Conservation (phyloP, 2,329 filamentous ascomycete genomes). For the Microsporum canis region DNA sequence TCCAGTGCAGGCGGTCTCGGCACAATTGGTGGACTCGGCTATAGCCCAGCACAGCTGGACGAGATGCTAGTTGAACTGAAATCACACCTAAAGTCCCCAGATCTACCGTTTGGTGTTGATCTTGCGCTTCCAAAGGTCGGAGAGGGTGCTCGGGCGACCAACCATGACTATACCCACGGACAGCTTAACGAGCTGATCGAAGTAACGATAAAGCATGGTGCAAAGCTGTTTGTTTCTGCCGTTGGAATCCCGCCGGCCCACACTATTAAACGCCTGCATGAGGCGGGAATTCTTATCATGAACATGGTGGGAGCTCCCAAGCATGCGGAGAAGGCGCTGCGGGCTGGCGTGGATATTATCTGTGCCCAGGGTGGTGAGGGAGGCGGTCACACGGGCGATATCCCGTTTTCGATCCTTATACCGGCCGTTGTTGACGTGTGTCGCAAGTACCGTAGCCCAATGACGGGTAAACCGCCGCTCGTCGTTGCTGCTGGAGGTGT, state of each 20-base stretch:
- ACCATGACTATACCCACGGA: constrained; percentile 89
- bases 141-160: constrained; percentile 71
- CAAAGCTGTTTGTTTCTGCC: constrained; percentile 72
- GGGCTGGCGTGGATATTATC: constrained; percentile 77
- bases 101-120: constrained; percentile 80
- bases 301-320: constrained; percentile 95
- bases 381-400: constrained; percentile 82
- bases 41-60: constrained; percentile 64
- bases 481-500: constrained; percentile 88
- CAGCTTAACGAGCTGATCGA: constrained; percentile 79
- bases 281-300: constrained; percentile 74
- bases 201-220: constrained; percentile 74
- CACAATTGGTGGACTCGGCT: constrained; percentile 52
- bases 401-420: constrained; percentile 75
- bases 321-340: constrained; percentile 79
- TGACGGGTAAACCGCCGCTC: constrained; percentile 60
- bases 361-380: constrained; percentile 90
- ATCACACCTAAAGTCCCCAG: constrained; percentile 51
- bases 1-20: constrained; percentile 77
- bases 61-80: constrained; percentile 78
- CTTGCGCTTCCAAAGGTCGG: constrained; percentile 85
- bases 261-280: constrained; percentile 66
- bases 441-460: constrained; percentile 54
- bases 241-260: constrained; percentile 71
- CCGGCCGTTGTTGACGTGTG: constrained; percentile 82